These are phyloP conservation scores for Colletotrichum destructivum DNA, from an alignment of 2,329 filamentous ascomycete genomes.

Conservation along the genomic window DNA sequence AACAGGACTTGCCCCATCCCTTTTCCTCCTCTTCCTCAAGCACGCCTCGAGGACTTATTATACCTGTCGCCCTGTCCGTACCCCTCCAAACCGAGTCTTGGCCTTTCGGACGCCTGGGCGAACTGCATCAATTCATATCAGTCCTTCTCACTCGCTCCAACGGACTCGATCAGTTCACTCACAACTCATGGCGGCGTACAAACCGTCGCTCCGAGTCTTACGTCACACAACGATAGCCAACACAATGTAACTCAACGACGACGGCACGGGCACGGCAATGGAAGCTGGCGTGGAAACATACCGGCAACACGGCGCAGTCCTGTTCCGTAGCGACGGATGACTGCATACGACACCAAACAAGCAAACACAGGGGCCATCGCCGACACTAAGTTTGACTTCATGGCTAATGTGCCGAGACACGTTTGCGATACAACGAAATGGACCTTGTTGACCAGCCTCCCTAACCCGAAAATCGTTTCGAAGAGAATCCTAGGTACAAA, in stretches of 20 bases:
- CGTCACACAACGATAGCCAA: neutral
- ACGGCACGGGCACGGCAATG: neutral
- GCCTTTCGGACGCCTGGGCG: too few species aligned
- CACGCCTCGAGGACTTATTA: neutral
- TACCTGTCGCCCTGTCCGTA: neutral
- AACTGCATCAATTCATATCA: too few species aligned
- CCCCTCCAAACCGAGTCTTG: too few species aligned
- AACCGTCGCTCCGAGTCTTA: neutral
- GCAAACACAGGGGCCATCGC: neutral
- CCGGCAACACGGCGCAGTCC: neutral
- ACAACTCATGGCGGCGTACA: neutral
- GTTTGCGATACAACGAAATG: slow-evolving; percentile 16
- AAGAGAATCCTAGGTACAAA: slow-evolving; percentile 36
- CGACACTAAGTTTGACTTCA: neutral
- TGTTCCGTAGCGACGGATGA: neutral
- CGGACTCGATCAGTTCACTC: neutral
- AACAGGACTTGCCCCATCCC: neutral
- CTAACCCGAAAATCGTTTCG: slow-evolving; percentile 38
- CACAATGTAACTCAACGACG: neutral
- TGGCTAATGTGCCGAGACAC: neutral
- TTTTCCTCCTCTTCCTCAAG: too few species aligned
- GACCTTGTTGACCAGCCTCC: slow-evolving; percentile 34
- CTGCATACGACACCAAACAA: neutral
- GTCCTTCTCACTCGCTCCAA: too few species aligned
- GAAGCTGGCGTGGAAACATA: neutral